These are phyloP conservation scores for Pyricularia sp. DNA, from an alignment of 2,329 filamentous ascomycete genomes.

Conservation along the genomic window DNA sequence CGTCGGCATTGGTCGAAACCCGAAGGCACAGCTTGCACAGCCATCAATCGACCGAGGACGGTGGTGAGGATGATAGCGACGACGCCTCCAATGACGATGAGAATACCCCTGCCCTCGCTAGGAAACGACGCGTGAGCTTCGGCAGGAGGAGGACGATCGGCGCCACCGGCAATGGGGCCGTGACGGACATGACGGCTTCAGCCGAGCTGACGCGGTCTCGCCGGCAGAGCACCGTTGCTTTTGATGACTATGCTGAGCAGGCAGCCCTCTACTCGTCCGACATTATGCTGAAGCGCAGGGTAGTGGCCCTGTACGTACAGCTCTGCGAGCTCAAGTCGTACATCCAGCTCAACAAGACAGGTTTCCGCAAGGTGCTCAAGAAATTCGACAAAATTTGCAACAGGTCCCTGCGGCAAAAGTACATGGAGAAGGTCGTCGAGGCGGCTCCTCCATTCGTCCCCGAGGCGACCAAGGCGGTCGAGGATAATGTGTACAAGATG, in stretches of 20 bases:
- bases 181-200: conserved; percentile 50
- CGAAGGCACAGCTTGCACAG: conserved; percentile 29
- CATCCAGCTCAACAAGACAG: conserved; percentile 90
- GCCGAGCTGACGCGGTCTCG: conserved; percentile 50
- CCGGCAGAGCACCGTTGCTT: conserved; percentile 53
- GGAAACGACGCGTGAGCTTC: conserved; percentile 28
- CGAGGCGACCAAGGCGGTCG: conserved; percentile 59
- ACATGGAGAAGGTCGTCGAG: conserved; percentile 66
- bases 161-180: conserved; percentile 18
- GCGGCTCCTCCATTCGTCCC: conserved; percentile 73
- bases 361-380: conserved; percentile 92
- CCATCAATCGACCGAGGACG: conserved; percentile 41
- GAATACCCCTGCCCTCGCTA: conserved; percentile 45
- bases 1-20: background rate
- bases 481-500: conserved; percentile 63
- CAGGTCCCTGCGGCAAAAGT: conserved; percentile 66
- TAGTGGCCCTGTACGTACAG: conserved; percentile 79
- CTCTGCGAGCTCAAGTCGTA: conserved; percentile 95
- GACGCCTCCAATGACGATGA: conserved; percentile 41
- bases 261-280: conserved; percentile 55
- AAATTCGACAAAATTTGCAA: conserved; percentile 98
- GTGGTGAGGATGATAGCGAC: conserved; percentile 56
- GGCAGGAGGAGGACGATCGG: conserved; percentile 6
- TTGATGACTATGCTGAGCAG: conserved; percentile 73
- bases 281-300: conserved; percentile 87